Conservation (phyloP, 129 eudicot species). For the Flaveria ramosissima region DNA sequence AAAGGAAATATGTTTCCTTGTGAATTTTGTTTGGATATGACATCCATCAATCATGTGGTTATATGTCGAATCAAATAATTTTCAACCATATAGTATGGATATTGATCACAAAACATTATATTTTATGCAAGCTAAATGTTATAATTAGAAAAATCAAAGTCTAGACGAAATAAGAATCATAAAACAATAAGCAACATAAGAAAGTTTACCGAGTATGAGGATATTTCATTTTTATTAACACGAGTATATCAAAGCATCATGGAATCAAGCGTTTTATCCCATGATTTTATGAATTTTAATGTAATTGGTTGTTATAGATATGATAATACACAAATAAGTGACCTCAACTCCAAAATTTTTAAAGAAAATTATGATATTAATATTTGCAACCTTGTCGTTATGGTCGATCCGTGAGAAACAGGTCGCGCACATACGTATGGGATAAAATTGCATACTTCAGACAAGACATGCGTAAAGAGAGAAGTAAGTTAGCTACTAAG, state of each 20-base stretch:
- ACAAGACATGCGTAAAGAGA: too few species aligned
- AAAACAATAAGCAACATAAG: background rate
- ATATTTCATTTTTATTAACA: background rate
- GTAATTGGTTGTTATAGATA: too few species aligned
- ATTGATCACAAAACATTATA: background rate
- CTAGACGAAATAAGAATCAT: background rate
- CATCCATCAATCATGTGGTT: background rate
- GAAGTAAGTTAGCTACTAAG: too few species aligned
- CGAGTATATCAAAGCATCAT: background rate
- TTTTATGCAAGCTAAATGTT: background rate
- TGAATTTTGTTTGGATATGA: constrained; percentile 6
- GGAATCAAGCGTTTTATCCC: too few species aligned
- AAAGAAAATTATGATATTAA: too few species aligned
- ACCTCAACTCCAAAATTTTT: too few species aligned
- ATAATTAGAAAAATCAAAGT: background rate
- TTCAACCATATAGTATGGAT: background rate
- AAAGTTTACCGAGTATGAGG: background rate
- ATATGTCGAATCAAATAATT: constrained; percentile 6
- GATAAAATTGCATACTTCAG: too few species aligned
- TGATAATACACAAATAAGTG: too few species aligned
- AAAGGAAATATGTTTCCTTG: background rate
- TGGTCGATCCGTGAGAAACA: too few species aligned
- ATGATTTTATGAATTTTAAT: too few species aligned
- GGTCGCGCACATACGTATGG: too few species aligned
- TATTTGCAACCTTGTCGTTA: too few species aligned